phyloP scores from a whole-genome alignment of 108 stramenopile genomes.

The Craspedostauros australis region DNA sequence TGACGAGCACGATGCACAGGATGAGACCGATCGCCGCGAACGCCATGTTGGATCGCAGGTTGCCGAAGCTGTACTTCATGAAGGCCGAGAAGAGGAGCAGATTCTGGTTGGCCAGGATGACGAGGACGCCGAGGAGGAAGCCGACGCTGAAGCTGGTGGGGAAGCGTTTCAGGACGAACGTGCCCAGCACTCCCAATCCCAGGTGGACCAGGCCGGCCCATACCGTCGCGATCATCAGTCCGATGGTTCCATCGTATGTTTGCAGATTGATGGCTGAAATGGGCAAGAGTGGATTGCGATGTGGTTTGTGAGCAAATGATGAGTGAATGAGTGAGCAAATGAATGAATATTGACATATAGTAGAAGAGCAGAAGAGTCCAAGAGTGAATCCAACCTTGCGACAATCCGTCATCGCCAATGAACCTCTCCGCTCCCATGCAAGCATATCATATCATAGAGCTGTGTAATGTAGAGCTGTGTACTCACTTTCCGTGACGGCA shows the following conservation, averaged over 20 bases:
- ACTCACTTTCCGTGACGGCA: slow-evolving; percentile 72
- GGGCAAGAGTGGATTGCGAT: too few relatives aligned
- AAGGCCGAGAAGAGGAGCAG: slow-evolving; percentile 68
- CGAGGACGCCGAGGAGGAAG: slow-evolving; percentile 62
- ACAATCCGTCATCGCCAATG: too few relatives aligned
- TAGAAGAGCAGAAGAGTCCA: background rate
- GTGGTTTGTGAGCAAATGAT: too few relatives aligned
- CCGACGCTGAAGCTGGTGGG: slow-evolving; percentile 79
- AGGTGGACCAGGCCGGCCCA: slow-evolving; percentile 73
- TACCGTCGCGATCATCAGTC: slow-evolving; percentile 54
- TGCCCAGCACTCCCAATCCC: slow-evolving; percentile 60
- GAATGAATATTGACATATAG: too few relatives aligned
- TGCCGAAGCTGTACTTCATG: slow-evolving; percentile 48
- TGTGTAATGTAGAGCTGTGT: too few relatives aligned
- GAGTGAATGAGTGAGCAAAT: too few relatives aligned
- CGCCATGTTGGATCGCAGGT: slow-evolving; percentile 34
- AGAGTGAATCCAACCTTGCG: background rate
- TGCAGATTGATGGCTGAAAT: slow-evolving; percentile 54
- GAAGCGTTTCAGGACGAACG: slow-evolving; percentile 80
- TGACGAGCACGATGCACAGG: slow-evolving; percentile 47
- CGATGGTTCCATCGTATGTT: slow-evolving; percentile 41
- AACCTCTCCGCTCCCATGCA: background rate
- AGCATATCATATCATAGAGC: background rate
- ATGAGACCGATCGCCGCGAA: slow-evolving; percentile 63
- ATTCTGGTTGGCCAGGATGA: slow-evolving; percentile 76